Evolutionary conservation across 495 filamentous ascomycete genomes (phyloP), one percentile per base, ranked within the genome.

Genomic region (Annulohypoxylon moriforme): DNA sequence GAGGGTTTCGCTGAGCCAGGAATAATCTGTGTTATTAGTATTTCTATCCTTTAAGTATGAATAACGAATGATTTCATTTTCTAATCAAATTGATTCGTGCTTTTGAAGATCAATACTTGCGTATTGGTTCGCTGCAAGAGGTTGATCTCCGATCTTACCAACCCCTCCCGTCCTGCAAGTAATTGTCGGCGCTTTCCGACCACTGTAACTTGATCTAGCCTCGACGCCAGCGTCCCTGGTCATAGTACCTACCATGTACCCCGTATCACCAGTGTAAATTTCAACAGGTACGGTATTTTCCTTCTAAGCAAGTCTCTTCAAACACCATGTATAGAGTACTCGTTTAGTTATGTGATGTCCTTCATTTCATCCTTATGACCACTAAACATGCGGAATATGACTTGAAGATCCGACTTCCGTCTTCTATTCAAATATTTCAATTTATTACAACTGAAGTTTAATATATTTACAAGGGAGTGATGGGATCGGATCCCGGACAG

Each of bases 41-140:
- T 55, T 53, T 11, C 33, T 60, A 53, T 60, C 16, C 25, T 33
- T 27, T 44, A 31, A 58, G 16, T 38, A 49, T 64, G 42, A 67
- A 59, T 24, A 68, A 71, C 52, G 60, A 61, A 31, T 42, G 36
- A 58, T 50, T 25, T 5, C 9, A 36, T 24, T 36, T 16, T 14
- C 24, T 31, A 25, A 38, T 36, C 10, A 22, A 14, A 36, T 10
- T 50, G 24, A 55, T 40, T 13, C 2, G 8, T 11, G 18, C 18
- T 49, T 14, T 18, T 20, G 16, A 44, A 18, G 24, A 64, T 40
- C 10, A 0, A 9, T 3, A 8, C 25, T 24, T 13, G 3, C 5
- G 18, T 24, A 25, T 27, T 24, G 46, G 46, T 13, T 49, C 3
- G 46, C 46, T 49, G 40, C 33, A 36, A 36, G 33, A 36, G 3